Base-by-base conservation (phyloP, 2,329 filamentous ascomycete species). In the Pyricularia sp. region DNA sequence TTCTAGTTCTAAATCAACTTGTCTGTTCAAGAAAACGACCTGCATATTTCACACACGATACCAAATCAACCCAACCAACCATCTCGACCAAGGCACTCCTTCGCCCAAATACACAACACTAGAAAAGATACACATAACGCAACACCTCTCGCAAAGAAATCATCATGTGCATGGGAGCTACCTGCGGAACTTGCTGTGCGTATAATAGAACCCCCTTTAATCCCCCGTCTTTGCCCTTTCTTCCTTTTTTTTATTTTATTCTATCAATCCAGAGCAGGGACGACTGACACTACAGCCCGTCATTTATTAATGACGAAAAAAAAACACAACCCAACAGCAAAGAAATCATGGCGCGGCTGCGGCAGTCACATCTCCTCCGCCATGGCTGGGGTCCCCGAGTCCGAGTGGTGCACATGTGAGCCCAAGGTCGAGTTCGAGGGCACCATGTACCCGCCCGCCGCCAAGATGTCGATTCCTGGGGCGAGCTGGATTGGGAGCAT, bases 321-420 rank as follows among this genome's bases (percentile, higher is more conserved):
- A 49, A 16, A n/a, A n/a, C 4, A 49, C 35, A 40, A 40, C 9
- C 10, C 35, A 40, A 44, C 65, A 82, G 80, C 77, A 31, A 81
- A 79, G 71, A 75, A 77, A 68, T 71, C 79, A 30, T 82, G 80
- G 80, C 77, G 78, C 66, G 80, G 80, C 67, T 82, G 79, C 72
- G 79, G 80, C 62, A 74, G 67, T 65, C 80, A 82, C 69, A 76
- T 82, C 66, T 73, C 77, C 9, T 70, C 74, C 16, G 79, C 78
- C n/a, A 75, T 82, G 60, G 68, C 72, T 35, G 74, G 75, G 65
- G 72, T 81, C 4, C 73, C 78, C 33, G 75, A 81, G 70, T 72
- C 75, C 13, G 70, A 81, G 60, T 80, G 79, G 79, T 82, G 80
- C 72, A 77, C 75, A 9, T 82, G 80, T 72, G 71, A 74, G 65